Base-by-base conservation (phyloP, 768 basidiomycete species). In the Pulveroboletus frians region DNA sequence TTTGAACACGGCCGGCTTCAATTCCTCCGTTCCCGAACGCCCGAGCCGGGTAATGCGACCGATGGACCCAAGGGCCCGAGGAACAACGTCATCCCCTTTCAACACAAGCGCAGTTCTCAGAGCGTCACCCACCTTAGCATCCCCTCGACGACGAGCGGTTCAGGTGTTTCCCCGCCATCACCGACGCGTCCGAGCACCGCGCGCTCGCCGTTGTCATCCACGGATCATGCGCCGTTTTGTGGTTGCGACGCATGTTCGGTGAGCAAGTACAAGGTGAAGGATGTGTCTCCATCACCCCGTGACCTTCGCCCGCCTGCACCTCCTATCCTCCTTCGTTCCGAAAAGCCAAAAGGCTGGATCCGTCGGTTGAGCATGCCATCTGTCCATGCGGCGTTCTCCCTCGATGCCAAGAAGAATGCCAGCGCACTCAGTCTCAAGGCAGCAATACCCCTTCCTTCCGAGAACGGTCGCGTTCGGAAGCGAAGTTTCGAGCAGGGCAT, bases 301-400 rank as follows among this genome's bases (percentile, higher is more conserved):
- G 69, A 73, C 48, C 60, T 73, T 27, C 71, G 73, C 14, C 72
- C 74, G 21, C 72, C 72, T 14, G 70, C 71, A 39, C 66, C 72
- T 23, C 76, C 76, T 5, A 70, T 75, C 40, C 49, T 57, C 2
- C 66, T 79, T n/a, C 77, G 75, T 27, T 63, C 76, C 37, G 77
- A 81, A 46, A 83, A 83, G 56, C 73, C 80, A 9, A 84, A 77
- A 49, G 78, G 84, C 0, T 89, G 88, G 88, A 85, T 89, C 53
- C 71, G 86, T 18, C 72, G 86, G 47, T 62, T 90, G 50, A 89
- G 88, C 56, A 86, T 89, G 84, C 86, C 86, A 1, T 76, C 73
- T 5, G 70, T 78, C n/a, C 78, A 78, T 37, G 73, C 74, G 39
- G 78, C 81, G 31, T 82, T 88, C 59, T 76, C 74, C 6, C 67